Evolutionary conservation across 768 basidiomycete species (phyloP), one percentile per base, ranked within the genome.

Genomic region (Leucocoprinus sp.): DNA sequence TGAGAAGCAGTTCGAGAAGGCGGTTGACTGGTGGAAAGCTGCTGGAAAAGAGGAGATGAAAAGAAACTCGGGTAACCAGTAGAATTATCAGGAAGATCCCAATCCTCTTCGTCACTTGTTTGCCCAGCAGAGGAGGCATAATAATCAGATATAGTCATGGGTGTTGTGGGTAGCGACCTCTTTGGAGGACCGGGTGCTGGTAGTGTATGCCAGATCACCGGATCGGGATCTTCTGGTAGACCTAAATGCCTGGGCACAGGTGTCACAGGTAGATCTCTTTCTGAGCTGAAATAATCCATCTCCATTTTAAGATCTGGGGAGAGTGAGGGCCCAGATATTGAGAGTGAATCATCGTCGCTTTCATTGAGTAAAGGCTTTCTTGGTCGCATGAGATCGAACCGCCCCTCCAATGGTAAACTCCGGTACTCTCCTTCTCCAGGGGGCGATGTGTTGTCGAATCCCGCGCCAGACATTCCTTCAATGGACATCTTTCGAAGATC

Each of bases 351-450:
- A 6, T 45, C 40, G 34, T 43, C 38, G 22, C 35, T 37, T 38
- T 52, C 48, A 18, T 11, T 14, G 4, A 34, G 41, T 44, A 52
- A 43, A 43, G 55, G 48, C 43, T 44, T 48, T 48, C 48, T 53
- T 47, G 77, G 84, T 45, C 82, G 78, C 72, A 96, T 84, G 54
- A 97, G 69, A 58, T 95, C 91, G 45, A 93, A 71, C 37, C 93
- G 82, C 4, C 93, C 93, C 48, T 89, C 84, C 17, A 96, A 68
- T 12, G 93, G 93, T 64, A 97, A 63, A 41, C 76, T 82, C 45
- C 69, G 72, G 60, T 96, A 97, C 52, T 80, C 74, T 26, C 88
- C 90, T 57, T 84, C 77, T 5, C 72, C 73, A 11, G 55, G 51
- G 17, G 22, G 33, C 19, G 26, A 11, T 9, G 28, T 9, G 8